These are phyloP conservation scores for Echeveria elegans DNA, from an alignment of 164 flowering plant genomes.

Conservation along the genomic window DNA sequence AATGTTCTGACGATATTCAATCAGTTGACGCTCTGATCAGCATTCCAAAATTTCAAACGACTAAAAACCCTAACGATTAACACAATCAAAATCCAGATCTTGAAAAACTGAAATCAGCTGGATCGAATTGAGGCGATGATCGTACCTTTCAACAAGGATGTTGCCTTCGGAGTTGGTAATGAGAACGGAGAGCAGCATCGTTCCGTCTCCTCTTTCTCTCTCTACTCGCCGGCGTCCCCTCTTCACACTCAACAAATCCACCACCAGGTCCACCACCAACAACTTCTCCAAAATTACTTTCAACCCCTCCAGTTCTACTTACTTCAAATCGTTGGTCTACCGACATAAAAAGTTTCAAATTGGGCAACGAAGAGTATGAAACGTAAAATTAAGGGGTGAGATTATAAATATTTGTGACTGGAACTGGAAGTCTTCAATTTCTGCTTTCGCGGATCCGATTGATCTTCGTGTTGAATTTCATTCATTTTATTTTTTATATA, in stretches of 20 bases:
- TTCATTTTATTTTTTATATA: no score
- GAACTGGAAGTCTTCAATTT: no score
- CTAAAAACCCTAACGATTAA: neutral
- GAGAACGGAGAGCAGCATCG: neutral
- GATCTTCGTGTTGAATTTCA: no score
- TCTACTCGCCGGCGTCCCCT: neutral
- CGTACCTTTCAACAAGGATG: neutral
- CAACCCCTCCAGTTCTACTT: neutral
- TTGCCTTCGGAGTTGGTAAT: neutral
- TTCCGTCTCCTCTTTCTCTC: neutral
- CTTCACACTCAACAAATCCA: neutral
- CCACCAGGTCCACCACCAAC: neutral
- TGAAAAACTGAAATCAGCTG: neutral
- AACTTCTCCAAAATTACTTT: neutral
- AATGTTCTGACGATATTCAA: neutral
- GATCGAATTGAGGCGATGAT: constrained; percentile 5
- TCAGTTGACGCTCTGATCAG: neutral
- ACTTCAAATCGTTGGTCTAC: neutral
- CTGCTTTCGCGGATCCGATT: no score
- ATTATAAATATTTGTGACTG: no score
- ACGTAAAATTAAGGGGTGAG: no score
- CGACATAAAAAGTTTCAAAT: no score
- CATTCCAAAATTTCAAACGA: neutral
- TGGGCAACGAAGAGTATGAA: no score
- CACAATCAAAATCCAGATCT: neutral